phyloP scores from a whole-genome alignment of 2,329 filamentous ascomycete genomes.

The Xylaria sp. region DNA sequence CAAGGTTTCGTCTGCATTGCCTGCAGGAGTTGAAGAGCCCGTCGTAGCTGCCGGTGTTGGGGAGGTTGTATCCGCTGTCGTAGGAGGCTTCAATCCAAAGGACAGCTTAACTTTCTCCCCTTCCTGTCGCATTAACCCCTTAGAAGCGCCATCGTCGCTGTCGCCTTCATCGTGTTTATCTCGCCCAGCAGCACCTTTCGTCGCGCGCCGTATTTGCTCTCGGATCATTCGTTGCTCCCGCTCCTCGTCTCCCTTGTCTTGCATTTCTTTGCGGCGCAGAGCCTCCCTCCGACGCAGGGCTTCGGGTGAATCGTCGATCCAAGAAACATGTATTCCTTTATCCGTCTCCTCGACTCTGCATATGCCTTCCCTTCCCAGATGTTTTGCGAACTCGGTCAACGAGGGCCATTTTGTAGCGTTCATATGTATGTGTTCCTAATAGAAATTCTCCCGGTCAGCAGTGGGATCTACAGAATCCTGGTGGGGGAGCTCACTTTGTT shows the following conservation, averaged over 20 bases:
- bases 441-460: background rate
- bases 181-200: conserved; percentile 61
- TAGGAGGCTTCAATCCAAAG: conserved; percentile 63
- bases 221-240: conserved; percentile 83
- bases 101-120: conserved; percentile 81
- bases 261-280: conserved; percentile 81
- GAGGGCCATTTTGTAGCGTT: conserved; percentile 91
- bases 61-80: conserved; percentile 38
- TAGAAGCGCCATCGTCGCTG: conserved; percentile 54
- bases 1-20: conserved; percentile 26
- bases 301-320: conserved; percentile 92
- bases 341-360: conserved; percentile 89
- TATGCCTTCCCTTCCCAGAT: conserved; percentile 85
- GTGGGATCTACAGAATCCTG: background rate
- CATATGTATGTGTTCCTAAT: conserved; percentile 83
- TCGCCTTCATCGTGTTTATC: conserved; percentile 53
- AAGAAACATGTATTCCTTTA: conserved; percentile 86
- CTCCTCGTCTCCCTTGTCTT: conserved; percentile 92
- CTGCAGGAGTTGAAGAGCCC: conserved; percentile 38
- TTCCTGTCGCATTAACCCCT: conserved; percentile 69
- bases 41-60: conserved; percentile 38
- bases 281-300: conserved; percentile 84
- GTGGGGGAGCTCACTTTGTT: conserved; percentile 63
- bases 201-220: conserved; percentile 84
- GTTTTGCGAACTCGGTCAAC: conserved; percentile 89